phyloP scores from a whole-genome alignment of 352 stramenopile species.

The Phytophthora ramorum region DNA sequence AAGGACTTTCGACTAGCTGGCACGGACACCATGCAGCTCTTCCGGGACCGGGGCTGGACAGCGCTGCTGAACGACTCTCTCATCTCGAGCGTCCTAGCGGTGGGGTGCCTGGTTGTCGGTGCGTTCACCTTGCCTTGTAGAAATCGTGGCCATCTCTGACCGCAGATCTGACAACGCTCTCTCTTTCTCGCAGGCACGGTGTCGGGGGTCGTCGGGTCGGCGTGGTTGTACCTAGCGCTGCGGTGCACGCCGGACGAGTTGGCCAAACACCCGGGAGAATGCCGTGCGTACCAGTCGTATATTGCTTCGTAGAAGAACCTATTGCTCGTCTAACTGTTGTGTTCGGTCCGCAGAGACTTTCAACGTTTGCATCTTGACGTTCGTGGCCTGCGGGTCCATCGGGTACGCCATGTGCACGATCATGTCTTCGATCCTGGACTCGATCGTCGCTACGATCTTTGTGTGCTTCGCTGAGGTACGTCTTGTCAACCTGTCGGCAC shows the following conservation, averaged over 20 bases:
- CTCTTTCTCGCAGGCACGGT: constrained; percentile 51
- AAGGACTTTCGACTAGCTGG: constrained; percentile 82
- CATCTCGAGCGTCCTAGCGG: constrained; percentile 76
- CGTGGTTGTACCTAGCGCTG: constrained; percentile 75
- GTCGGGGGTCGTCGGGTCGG: constrained; percentile 78
- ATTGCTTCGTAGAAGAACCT: not conserved
- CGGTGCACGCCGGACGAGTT: constrained; percentile 66
- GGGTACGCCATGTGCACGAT: constrained; percentile 89
- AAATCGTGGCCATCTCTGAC: constrained; percentile 4
- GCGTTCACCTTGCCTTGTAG: constrained; percentile 23
- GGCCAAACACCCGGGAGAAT: constrained; percentile 47
- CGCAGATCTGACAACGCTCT: not conserved
- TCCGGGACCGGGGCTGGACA: constrained; percentile 83
- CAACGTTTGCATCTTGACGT: constrained; percentile 82
- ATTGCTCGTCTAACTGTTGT: constrained; percentile 4
- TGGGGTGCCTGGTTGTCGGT: constrained; percentile 84
- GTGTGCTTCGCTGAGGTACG: constrained; percentile 88
- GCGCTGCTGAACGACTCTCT: constrained; percentile 82
- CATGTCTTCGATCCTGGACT: constrained; percentile 85
- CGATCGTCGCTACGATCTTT: constrained; percentile 87
- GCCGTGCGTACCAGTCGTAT: constrained; percentile 53
- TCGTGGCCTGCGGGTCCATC: constrained; percentile 73
- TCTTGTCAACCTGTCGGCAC: constrained; percentile 27
- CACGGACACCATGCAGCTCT: constrained; percentile 81
- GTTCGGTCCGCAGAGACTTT: constrained; percentile 69